Conservation (phyloP, 441 rosid genomes). For the Populus hybrid region DNA sequence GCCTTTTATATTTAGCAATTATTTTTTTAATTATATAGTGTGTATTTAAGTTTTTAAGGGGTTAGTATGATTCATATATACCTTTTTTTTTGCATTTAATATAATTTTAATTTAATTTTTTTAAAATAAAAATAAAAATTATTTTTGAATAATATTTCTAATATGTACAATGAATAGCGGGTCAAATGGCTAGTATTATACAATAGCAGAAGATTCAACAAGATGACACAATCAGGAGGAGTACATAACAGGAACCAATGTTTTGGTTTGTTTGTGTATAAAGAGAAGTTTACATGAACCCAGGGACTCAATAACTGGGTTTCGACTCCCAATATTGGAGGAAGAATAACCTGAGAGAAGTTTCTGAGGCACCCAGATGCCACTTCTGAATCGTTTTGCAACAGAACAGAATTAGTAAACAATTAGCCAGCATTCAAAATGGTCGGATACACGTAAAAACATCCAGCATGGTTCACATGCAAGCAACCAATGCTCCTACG, state of each 20-base stretch:
- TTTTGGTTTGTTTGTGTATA: constrained; percentile 11
- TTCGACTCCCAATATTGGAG: constrained; percentile 18
- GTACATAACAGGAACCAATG: background rate
- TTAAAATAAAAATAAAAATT: no score
- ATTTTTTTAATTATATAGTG: background rate
- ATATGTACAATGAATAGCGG: no score
- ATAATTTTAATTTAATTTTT: no score
- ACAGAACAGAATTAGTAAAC: constrained; percentile 14
- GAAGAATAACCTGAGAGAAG: constrained; percentile 23
- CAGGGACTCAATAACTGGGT: constrained; percentile 8
- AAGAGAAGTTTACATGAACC: constrained; percentile 9
- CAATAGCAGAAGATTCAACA: background rate
- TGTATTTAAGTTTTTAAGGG: background rate
- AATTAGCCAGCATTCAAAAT: background rate
- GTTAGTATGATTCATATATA: background rate
- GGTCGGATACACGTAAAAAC: constrained; percentile 2
- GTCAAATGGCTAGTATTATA: background rate
- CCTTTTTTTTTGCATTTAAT: no score
- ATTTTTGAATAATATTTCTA: no score
- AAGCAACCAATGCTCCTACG: constrained; percentile 14
- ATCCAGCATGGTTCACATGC: constrained; percentile 13
- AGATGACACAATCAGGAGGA: background rate
- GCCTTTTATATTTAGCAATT: background rate
- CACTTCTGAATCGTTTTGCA: constrained; percentile 11
- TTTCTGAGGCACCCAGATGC: constrained; percentile 20